A percentile compares a stretch with the other conserved stretches of the same genome.
These are phyloP conservation scores for Fagus sylvatica DNA, from an alignment of 306 rosid species.

Conservation along the genomic window DNA sequence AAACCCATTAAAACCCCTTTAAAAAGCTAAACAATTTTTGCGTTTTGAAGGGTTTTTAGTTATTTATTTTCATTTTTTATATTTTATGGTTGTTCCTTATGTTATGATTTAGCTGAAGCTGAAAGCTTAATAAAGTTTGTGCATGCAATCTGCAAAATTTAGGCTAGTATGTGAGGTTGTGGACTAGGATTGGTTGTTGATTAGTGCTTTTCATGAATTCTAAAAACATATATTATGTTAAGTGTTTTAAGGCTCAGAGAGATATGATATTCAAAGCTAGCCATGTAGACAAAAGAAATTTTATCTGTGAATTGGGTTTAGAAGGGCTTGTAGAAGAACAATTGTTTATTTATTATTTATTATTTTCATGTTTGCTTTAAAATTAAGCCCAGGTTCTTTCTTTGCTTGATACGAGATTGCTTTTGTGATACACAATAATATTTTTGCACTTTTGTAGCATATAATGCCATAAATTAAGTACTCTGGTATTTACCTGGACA, in stretches of 20 bases:
- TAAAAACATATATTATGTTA: not conserved
- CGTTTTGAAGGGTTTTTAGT: not conserved
- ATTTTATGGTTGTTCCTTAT: not conserved
- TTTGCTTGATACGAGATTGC: not conserved
- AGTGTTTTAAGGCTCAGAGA: not conserved
- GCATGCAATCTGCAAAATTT: not conserved
- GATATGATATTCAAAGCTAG: not conserved
- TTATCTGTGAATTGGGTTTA: not conserved
- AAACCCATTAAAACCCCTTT: too few species aligned
- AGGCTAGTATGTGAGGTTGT: not conserved
- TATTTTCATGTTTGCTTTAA: not conserved
- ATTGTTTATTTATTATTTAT: not conserved
- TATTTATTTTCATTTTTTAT: not conserved
- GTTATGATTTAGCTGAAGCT: not conserved
- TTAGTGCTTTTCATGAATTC: not conserved
- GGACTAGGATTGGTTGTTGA: not conserved
- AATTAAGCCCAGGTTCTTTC: not conserved
- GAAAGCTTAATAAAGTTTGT: not conserved
- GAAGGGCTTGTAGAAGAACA: not conserved
- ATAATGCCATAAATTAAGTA: not conserved
- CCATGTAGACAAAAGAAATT: not conserved
- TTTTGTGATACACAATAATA: not conserved
- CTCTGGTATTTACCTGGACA: too few species aligned
- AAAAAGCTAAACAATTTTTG: too few species aligned
- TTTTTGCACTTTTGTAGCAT: not conserved